Base-by-base conservation (phyloP, 305 asterid genomes). In the Rubia peregrina region DNA sequence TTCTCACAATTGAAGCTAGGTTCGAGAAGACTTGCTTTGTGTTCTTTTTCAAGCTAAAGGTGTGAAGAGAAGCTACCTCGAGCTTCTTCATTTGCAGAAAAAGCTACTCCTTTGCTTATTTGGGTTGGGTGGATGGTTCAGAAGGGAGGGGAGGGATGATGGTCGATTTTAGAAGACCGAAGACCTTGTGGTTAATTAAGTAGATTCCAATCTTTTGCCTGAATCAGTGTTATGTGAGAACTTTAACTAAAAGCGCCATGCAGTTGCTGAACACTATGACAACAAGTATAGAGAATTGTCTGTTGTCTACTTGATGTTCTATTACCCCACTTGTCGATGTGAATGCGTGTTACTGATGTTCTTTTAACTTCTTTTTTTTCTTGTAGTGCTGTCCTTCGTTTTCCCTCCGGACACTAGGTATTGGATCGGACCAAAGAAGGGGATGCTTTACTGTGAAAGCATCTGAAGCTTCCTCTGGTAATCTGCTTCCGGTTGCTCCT, bases 401-500 rank as follows among this genome's bases (percentile, higher is more conserved):
- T 80, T 75, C 81, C 73, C 76, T 76, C 73, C 82, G 82, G 69
- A 88, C 84, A 80, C 73, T 90, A 68, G 87, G 78, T 74, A 55
- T 72, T 78, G 87, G 83, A 60, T 74, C 78, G 51, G 86, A 82
- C 68, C 91, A 82, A 87, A 82, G 81, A 80, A 71, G 77, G 36
- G 86, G 86, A 86, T 81, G 85, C 75, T 81, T 79, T 75, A 59
- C 68, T 24, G 85, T 76, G 38, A 90, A 91, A 80, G 96, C 95
- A 70, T 85, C 93, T 63, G 90, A 80, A 72, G 81, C 77, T 73
- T 80, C 85, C 5, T 81, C 80, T 8, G 89, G 88, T 60, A 82
- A 86, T 74, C 68, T 82, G 76, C 73, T 80, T 81, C 89, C 90
- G 8, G 55, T 80, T 79, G 93, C 94, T 80, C 98, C 98, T 72